Base-by-base conservation (phyloP, 2,329 filamentous ascomycete species). In the Dendryphion nanum region DNA sequence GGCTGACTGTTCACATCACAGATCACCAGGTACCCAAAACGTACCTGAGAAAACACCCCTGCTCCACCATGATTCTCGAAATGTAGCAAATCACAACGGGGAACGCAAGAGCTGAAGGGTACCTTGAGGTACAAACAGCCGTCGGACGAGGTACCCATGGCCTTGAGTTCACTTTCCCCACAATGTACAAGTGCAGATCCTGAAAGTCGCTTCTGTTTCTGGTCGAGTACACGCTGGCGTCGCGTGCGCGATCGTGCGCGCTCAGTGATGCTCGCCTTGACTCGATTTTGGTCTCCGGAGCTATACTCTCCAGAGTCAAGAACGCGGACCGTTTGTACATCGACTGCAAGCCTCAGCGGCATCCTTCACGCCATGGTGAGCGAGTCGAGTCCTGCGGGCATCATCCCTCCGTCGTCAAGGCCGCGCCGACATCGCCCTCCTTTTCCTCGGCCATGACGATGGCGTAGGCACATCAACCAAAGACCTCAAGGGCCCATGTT, bases 141-240 rank as follows among this genome's bases (percentile, higher is more conserved):
- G 23, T 26, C n/a, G 23, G 32, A 41, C 40, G 42, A 51, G 38
- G 42, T 44, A 48, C 42, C 50, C 54, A 47, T 51, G 50, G 35
- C 41, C 40, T 34, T 43, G 37, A 10, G 41, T 33, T 40, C 17
- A 18, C 41, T 45, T 60, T 57, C 55, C 50, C 57, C 57, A 60
- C 53, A 58, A 48, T 53, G 44, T 50, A 35, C 48, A 49, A 48
- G 42, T 40, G 51, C 45, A 53, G 57, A 57, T 61, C 53, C 41
- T 46, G 49, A 44, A 45, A 37, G 46, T 53, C 44, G 44, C 44
- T 55, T 50, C 49, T 45, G 30, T 38, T 45, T 51, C 39, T 26
- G 38, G 48, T 38, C 37, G 37, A 38, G 28, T 23, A 21, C 35
- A 50, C 33, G 35, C 42, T 53, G 37, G 30, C 44, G 35, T 50